These are phyloP conservation scores for Podila horticola DNA, from an alignment of 192 early-diverging fungal genomes.

Conservation along the genomic window DNA sequence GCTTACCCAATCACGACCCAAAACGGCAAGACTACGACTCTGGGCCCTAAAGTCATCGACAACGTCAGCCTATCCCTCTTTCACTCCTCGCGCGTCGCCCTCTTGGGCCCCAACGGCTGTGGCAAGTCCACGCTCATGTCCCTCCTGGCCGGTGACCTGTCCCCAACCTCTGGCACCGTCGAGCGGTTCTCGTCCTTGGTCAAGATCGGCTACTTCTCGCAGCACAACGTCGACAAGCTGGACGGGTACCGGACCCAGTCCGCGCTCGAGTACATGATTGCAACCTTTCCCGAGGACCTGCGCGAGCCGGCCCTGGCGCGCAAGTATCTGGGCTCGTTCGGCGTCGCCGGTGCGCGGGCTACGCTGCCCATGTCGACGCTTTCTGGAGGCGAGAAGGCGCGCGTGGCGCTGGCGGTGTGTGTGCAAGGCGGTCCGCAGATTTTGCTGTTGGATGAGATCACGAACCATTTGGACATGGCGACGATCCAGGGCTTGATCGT, in stretches of 20 bases:
- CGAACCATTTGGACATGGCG: conserved; percentile 91
- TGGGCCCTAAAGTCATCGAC: conserved; percentile 55
- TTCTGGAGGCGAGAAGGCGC: conserved; percentile 86
- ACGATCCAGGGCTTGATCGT: conserved; percentile 81
- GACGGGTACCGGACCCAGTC: conserved; percentile 50
- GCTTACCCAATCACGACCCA: conserved; percentile 69
- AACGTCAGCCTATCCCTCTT: conserved; percentile 79
- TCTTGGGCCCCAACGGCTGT: conserved; percentile 87
- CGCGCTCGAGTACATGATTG: conserved; percentile 34
- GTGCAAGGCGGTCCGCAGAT: conserved; percentile 73
- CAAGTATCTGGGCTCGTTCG: conserved; percentile 82
- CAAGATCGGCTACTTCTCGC: conserved; percentile 84
- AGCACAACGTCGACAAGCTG: conserved; percentile 82
- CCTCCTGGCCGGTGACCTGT: conserved; percentile 70
- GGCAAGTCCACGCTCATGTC: conserved; percentile 88
- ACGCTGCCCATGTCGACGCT: conserved; percentile 69
- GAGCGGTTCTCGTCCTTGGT: conserved; percentile 66
- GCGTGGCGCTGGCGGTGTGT: conserved; percentile 80
- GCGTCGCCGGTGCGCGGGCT: conserved; percentile 74
- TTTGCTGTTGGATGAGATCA: conserved; percentile 84
- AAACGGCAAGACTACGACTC: background rate
- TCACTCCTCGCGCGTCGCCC: conserved; percentile 72
- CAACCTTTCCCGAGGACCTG: conserved; percentile 37
- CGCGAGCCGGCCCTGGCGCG: conserved; percentile 49
- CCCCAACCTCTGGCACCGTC: conserved; percentile 72